phyloP scores from a whole-genome alignment of 495 filamentous ascomycete genomes.

The Recurvomyces mirabilis region DNA sequence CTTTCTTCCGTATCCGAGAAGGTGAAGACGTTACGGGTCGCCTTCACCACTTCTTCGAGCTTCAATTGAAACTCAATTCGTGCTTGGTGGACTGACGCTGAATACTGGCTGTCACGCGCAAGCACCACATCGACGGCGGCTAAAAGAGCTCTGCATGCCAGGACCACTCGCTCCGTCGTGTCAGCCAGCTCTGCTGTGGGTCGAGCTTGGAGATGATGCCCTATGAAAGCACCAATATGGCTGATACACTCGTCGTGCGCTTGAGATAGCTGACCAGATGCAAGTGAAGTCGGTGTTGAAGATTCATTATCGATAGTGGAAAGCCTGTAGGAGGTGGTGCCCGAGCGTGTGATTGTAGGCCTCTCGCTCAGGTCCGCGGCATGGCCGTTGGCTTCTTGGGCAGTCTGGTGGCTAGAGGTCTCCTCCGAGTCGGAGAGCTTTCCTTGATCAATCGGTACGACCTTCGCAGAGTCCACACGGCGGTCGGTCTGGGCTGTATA shows the following conservation, averaged over 20 bases:
- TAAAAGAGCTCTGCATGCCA: slow-evolving; percentile 66
- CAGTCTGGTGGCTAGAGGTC: neutral
- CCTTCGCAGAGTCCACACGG: neutral
- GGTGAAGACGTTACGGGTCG: slow-evolving; percentile 65
- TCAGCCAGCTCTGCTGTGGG: slow-evolving; percentile 71
- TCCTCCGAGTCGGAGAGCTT: too few relatives aligned
- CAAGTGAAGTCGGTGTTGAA: slow-evolving; percentile 28
- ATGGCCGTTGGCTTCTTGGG: neutral
- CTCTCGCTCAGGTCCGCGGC: neutral
- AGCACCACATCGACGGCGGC: slow-evolving; percentile 74
- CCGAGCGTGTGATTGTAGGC: neutral
- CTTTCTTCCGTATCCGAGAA: slow-evolving; percentile 50
- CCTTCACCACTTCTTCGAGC: slow-evolving; percentile 65
- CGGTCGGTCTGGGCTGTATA: slow-evolving; percentile 31
- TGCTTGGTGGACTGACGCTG: slow-evolving; percentile 52
- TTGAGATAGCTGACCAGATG: slow-evolving; percentile 55
- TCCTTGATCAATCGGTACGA: too few relatives aligned
- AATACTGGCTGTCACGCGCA: slow-evolving; percentile 58
- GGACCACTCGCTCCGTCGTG: slow-evolving; percentile 65
- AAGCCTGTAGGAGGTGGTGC: slow-evolving; percentile 35
- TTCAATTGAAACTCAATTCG: slow-evolving; percentile 69
- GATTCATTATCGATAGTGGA: slow-evolving; percentile 28
- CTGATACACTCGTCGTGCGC: slow-evolving; percentile 82
- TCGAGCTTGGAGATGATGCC: slow-evolving; percentile 69
- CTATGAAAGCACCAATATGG: slow-evolving; percentile 81